phyloP scores from a whole-genome alignment of 2,329 filamentous ascomycete genomes.

The Ophiostoma sp. region DNA sequence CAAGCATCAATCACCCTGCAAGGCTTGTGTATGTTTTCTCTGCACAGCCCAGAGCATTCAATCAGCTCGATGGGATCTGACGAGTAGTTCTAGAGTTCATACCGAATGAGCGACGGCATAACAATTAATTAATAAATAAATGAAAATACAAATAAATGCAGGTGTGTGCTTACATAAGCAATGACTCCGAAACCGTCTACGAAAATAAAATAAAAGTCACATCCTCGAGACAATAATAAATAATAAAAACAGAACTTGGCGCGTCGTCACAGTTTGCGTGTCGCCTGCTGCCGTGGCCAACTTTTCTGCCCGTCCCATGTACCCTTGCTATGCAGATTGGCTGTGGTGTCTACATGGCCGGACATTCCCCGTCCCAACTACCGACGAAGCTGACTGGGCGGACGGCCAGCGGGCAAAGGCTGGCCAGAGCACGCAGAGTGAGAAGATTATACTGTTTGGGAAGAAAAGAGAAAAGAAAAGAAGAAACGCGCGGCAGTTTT shows the following conservation, averaged over 20 bases:
- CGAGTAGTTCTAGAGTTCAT: neutral
- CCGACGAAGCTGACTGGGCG: neutral
- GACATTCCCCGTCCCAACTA: slow-evolving; percentile 13
- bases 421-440: neutral
- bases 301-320: neutral
- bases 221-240: neutral
- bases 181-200: too few relatives aligned
- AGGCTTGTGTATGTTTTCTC: neutral
- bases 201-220: neutral
- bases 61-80: neutral
- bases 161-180: neutral
- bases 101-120: neutral
- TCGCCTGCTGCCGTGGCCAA: neutral
- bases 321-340: neutral
- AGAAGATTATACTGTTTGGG: neutral
- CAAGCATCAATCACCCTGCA: neutral
- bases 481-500: neutral
- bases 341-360: slow-evolving; percentile 3
- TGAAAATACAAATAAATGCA: neutral
- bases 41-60: neutral
- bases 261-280: slow-evolving; percentile 10
- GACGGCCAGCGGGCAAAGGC: neutral
- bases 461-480: neutral
- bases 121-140: neutral
- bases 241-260: neutral